phyloP scores from a whole-genome alignment of 805 yeast genomes.

The Barnettozyma populi region DNA sequence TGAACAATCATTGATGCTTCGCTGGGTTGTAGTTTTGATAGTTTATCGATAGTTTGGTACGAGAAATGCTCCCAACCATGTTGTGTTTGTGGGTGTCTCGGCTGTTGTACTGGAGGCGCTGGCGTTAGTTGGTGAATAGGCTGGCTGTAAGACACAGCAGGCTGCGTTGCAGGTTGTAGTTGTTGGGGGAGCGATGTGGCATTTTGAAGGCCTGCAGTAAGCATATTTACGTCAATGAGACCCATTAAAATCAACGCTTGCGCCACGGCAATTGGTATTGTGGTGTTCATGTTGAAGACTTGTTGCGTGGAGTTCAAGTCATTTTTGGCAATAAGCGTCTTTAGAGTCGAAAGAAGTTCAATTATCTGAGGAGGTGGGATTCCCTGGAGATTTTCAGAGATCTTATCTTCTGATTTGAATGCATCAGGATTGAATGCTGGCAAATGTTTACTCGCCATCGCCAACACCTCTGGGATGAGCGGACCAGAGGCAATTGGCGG shows the following conservation, averaged over 20 bases:
- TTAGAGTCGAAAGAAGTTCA: slow-evolving; percentile 62
- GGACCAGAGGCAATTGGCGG: slow-evolving; percentile 5
- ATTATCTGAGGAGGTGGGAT: slow-evolving; percentile 69
- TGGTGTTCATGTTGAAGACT: slow-evolving; percentile 46
- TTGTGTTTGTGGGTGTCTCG: slow-evolving; percentile 2
- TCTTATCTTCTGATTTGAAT: slow-evolving; percentile 48
- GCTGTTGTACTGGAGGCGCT: neutral
- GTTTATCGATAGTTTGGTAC: slow-evolving; percentile 6
- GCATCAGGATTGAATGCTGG: slow-evolving; percentile 44
- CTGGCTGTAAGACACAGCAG: neutral
- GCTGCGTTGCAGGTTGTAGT: neutral
- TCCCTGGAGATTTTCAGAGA: slow-evolving; percentile 54
- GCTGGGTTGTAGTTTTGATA: neutral
- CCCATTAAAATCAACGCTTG: slow-evolving; percentile 78
- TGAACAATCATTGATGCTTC: slow-evolving; percentile 10
- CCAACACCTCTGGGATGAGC: slow-evolving; percentile 40
- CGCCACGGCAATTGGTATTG: slow-evolving; percentile 61
- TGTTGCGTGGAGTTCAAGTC: slow-evolving; percentile 42
- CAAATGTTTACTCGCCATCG: slow-evolving; percentile 50
- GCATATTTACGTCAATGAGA: slow-evolving; percentile 61
- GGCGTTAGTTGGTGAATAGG: slow-evolving; percentile 1
- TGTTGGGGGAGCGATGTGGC: slow-evolving; percentile 1
- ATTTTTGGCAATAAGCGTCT: slow-evolving; percentile 33
- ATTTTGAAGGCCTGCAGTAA: slow-evolving; percentile 42
- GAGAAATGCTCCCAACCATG: slow-evolving; percentile 12